Evolutionary conservation across 768 basidiomycete species (phyloP).

Genomic region (Kwoniella bestiolae): DNA sequence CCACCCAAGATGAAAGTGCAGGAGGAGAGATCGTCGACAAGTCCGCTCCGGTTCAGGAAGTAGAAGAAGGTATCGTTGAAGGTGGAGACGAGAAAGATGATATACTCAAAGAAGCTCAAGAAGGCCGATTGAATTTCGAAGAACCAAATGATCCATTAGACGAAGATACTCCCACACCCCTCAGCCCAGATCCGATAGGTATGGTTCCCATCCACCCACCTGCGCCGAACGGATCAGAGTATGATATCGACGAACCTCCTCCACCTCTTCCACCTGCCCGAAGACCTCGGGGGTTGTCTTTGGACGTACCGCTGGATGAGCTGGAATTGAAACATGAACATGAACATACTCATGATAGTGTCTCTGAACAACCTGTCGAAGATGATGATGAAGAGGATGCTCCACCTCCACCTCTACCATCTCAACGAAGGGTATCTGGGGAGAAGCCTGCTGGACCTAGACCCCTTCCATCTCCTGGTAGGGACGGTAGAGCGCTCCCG

Average conservation of each 20-base stretch:
- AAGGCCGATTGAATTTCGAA: constrained; percentile 25
- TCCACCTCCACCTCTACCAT: constrained; percentile 38
- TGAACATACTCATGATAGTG: constrained; percentile 28
- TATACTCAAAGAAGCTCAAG: constrained; percentile 29
- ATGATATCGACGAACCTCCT: constrained; percentile 23
- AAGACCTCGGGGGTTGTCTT: constrained; percentile 11
- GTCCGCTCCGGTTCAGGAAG: constrained; percentile 22
- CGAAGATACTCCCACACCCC: constrained; percentile 3
- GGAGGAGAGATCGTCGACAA: constrained; percentile 31
- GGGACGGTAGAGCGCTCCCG: constrained; percentile 23
- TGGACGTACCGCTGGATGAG: constrained; percentile 50
- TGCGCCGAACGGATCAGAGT: constrained; percentile 22
- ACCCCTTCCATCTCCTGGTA: constrained; percentile 31
- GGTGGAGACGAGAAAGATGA: constrained; percentile 42
- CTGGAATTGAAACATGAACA: constrained; percentile 53
- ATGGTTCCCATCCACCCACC: constrained; percentile 46
- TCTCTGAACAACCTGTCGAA: constrained; percentile 30
- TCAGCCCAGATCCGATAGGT: constrained; percentile 18
- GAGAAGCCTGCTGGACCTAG: constrained; percentile 34
- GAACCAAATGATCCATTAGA: constrained; percentile 1
- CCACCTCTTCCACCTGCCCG: constrained; percentile 41
- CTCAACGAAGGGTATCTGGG: neutral
- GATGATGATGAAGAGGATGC: constrained; percentile 37
- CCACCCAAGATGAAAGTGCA: constrained; percentile 13
- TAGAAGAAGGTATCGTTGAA: constrained; percentile 38